These are phyloP conservation scores for Brachypodium distachyon DNA, from an alignment of 202 grass and related monocot species.

Conservation along the genomic window DNA sequence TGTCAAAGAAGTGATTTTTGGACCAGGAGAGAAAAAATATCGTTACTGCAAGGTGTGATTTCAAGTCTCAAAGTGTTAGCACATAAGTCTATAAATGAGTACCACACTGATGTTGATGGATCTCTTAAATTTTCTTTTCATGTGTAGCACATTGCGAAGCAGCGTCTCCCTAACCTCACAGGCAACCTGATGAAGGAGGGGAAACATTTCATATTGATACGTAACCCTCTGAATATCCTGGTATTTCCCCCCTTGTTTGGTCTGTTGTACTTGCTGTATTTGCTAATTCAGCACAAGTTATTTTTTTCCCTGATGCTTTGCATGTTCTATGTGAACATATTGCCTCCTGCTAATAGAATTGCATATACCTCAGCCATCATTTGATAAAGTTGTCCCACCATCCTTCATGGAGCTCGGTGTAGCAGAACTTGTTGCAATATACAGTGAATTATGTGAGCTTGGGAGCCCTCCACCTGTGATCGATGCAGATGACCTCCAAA, in stretches of 20 bases:
- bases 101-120: not conserved
- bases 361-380: conserved; percentile 62
- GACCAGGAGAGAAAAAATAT: conserved; percentile 61
- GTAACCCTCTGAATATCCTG: conserved; percentile 82
- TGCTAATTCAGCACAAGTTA: not conserved
- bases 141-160: conserved; percentile 87
- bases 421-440: conserved; percentile 88
- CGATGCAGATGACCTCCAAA: conserved; percentile 89
- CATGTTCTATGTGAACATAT: conserved; percentile 5
- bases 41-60: conserved; percentile 84
- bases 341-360: conserved; percentile 16
- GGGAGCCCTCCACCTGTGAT: conserved; percentile 76
- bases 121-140: not conserved
- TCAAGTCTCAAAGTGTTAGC: not conserved
- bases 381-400: conserved; percentile 69
- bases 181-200: conserved; percentile 80
- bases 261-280: not conserved
- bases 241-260: conserved; percentile 30
- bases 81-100: not conserved
- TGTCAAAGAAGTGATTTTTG: conserved; percentile 75
- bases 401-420: conserved; percentile 90
- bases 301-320: not conserved
- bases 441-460: conserved; percentile 70
- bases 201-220: conserved; percentile 97
- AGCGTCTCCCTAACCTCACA: conserved; percentile 59